Evolutionary conservation across 192 early-diverging fungal species (phyloP).

Genomic region (Podila clonocystis): DNA sequence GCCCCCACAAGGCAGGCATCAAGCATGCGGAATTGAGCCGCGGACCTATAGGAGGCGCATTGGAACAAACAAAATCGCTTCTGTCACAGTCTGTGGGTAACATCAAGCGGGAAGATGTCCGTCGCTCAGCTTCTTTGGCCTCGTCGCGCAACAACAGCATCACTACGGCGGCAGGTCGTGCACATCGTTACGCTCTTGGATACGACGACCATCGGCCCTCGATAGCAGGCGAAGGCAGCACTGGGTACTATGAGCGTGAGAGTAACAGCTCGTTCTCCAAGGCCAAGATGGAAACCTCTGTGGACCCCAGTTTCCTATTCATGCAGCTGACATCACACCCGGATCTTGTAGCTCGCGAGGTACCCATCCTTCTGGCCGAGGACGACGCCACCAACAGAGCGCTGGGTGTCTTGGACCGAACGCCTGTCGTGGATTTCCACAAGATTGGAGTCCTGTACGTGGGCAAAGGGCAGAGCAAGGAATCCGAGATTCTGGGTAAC

Average conservation of each 20-base stretch:
- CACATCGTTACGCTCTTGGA: slow-evolving; percentile 23
- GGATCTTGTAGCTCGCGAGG: slow-evolving; percentile 65
- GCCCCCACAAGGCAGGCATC: slow-evolving; percentile 12
- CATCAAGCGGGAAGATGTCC: slow-evolving; percentile 39
- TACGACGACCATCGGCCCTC: slow-evolving; percentile 44
- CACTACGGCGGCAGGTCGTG: slow-evolving; percentile 15
- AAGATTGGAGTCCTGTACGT: slow-evolving; percentile 97
- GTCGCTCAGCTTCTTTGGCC: slow-evolving; percentile 30
- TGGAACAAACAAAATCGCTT: slow-evolving; percentile 48
- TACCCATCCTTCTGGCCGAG: slow-evolving; percentile 72
- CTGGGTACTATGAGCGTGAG: slow-evolving; percentile 29
- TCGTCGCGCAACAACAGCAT: slow-evolving; percentile 48
- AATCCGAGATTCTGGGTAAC: slow-evolving; percentile 90
- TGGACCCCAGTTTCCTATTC: slow-evolving; percentile 70
- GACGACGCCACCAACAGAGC: slow-evolving; percentile 81
- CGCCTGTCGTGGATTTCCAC: slow-evolving; percentile 91
- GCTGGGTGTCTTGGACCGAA: slow-evolving; percentile 86
- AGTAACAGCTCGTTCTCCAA: slow-evolving; percentile 20
- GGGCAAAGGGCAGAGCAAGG: slow-evolving; percentile 83
- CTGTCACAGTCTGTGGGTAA: slow-evolving; percentile 31
- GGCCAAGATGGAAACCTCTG: slow-evolving; percentile 48
- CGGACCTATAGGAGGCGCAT: slow-evolving; percentile 29
- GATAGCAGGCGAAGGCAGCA: slow-evolving; percentile 6
- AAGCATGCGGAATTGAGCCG: slow-evolving; percentile 46
- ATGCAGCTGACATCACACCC: slow-evolving; percentile 81